Percentiles rank a stretch among this genome's conserved stretches.
Conservation (phyloP, 331 rosid genomes). For the Saraca asoca region DNA sequence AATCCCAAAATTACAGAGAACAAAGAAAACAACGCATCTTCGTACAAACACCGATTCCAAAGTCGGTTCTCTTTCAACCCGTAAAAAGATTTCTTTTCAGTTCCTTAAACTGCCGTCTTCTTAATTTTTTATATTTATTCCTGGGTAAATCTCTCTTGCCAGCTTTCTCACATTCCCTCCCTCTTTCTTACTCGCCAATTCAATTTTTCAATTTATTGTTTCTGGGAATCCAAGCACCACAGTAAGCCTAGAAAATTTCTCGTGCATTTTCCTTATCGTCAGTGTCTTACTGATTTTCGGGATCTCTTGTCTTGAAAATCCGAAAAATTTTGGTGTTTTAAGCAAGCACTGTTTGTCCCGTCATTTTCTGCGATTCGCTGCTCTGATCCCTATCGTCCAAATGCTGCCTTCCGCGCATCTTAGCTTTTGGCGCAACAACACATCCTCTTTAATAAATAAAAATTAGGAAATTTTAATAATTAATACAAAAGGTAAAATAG, state of each 20-base stretch:
- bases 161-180: background rate
- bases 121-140: background rate
- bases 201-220: constrained; percentile 28
- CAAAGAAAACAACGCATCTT: constrained; percentile 27
- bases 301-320: constrained; percentile 30
- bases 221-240: constrained; percentile 47
- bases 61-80: constrained; percentile 35
- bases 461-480: background rate
- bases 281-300: constrained; percentile 23
- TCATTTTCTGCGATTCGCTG: constrained; percentile 51
- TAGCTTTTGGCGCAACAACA: constrained; percentile 5
- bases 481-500: background rate
- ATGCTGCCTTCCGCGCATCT: constrained; percentile 27
- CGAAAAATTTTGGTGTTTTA: constrained; percentile 40
- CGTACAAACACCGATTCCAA: constrained; percentile 11
- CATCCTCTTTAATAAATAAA: background rate
- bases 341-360: constrained; percentile 35
- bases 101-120: constrained; percentile 37
- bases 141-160: background rate
- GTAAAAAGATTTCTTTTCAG: constrained; percentile 30
- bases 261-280: constrained; percentile 16
- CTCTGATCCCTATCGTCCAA: constrained; percentile 8
- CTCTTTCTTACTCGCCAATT: background rate
- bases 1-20: constrained; percentile 11
- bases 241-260: constrained; percentile 46